Percentiles rank a stretch among this genome's conserved stretches.
These are phyloP conservation scores for Penicillium turbatum DNA, from an alignment of 495 filamentous ascomycete genomes.

Conservation along the genomic window DNA sequence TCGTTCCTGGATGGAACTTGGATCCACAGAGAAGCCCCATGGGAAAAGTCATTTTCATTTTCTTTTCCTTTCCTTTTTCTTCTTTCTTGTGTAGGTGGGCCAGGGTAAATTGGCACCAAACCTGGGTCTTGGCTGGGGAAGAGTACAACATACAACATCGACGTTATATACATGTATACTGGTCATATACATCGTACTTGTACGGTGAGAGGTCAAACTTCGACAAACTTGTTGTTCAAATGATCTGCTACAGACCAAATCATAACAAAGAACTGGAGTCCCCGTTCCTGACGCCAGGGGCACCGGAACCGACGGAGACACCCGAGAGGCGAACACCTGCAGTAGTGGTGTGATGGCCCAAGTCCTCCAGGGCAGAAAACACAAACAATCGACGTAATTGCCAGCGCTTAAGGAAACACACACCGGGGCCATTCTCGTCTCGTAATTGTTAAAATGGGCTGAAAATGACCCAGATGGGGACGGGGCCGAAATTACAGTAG, in stretches of 20 bases:
- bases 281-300: slow-evolving; percentile 10
- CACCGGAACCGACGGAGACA: not conserved
- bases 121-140: not conserved
- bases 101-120: not conserved
- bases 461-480: no score
- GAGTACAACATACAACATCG: no score
- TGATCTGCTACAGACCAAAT: not conserved
- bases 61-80: no score
- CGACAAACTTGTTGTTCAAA: no score
- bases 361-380: not conserved
- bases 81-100: no score
- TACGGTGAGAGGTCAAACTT: no score
- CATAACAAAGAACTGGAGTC: not conserved
- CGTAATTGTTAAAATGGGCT: no score
- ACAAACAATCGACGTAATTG: not conserved
- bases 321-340: slow-evolving; percentile 1
- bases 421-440: no score
- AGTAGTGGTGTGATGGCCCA: not conserved
- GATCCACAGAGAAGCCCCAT: slow-evolving; percentile 3
- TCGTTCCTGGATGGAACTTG: slow-evolving; percentile 3
- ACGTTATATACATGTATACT: no score
- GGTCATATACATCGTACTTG: no score
- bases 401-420: no score
- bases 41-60: not conserved
- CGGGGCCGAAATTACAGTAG: no score